Evolutionary conservation across 108 stramenopile species (phyloP).

Genomic region (Discostella pseudostelligera): DNA sequence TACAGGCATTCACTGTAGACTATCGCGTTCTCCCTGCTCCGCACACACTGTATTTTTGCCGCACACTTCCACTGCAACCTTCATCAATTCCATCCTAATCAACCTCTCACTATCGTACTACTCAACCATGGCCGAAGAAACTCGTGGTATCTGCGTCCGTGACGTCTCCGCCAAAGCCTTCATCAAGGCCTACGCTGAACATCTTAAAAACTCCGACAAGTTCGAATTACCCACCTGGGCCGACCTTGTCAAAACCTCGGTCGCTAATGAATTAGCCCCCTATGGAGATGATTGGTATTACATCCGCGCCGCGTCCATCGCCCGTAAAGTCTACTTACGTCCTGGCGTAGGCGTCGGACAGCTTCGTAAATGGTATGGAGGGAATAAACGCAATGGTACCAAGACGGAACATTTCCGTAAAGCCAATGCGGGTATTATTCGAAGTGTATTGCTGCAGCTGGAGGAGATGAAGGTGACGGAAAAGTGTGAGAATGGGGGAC

Average conservation of each 20-base stretch:
- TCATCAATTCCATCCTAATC: no score
- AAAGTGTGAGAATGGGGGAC: constrained; percentile 80
- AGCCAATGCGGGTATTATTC: constrained; percentile 93
- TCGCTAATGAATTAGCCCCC: constrained; percentile 98
- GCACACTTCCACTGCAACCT: no score
- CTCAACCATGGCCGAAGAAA: constrained; percentile 77
- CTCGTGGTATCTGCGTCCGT: constrained; percentile 87
- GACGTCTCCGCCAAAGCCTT: constrained; percentile 89
- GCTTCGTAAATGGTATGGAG: constrained; percentile 96
- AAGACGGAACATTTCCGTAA: constrained; percentile 93
- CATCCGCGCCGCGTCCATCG: constrained; percentile 98
- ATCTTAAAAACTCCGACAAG: constrained; percentile 98
- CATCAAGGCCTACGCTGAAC: constrained; percentile 95
- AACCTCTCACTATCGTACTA: no score
- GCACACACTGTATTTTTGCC: no score
- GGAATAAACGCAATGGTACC: constrained; percentile 86
- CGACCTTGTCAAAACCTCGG: constrained; percentile 96
- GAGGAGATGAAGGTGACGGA: constrained; percentile 96
- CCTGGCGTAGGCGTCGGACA: constrained; percentile 96
- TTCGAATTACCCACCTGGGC: constrained; percentile 98
- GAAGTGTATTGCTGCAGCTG: constrained; percentile 90
- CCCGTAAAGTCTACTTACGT: constrained; percentile 97
- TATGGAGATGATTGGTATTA: constrained; percentile 99
- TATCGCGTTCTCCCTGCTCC: no score
- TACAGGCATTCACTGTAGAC: no score